Conservation (phyloP, 768 basidiomycete genomes). For the Mycena latifolia region DNA sequence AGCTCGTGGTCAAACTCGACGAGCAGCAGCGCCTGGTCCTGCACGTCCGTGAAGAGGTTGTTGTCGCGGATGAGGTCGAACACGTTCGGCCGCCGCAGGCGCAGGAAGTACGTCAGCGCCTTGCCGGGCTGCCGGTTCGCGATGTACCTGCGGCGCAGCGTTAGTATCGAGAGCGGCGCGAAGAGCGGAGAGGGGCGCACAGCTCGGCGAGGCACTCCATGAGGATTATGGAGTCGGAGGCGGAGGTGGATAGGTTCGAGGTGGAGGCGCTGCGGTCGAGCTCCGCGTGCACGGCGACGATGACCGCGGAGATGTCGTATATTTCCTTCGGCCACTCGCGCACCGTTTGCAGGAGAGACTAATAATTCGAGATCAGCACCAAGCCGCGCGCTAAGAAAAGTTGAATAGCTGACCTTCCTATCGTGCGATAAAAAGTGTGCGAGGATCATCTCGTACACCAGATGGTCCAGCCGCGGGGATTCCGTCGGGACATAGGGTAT, state of each 20-base stretch:
- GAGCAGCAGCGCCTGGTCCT: conserved; percentile 91
- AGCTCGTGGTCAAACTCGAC: conserved; percentile 96
- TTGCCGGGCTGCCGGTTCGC: conserved; percentile 94
- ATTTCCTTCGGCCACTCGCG: conserved; percentile 92
- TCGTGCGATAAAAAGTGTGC: conserved; percentile 88
- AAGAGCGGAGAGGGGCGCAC: conserved; percentile 56
- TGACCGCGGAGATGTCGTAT: conserved; percentile 89
- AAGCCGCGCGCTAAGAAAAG: neutral
- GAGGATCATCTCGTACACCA: conserved; percentile 97
- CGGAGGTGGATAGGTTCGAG: conserved; percentile 51
- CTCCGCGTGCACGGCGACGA: conserved; percentile 89
- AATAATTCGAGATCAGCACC: neutral
- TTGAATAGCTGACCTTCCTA: conserved; percentile 66
- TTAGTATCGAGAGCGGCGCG: neutral
- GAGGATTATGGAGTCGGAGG: conserved; percentile 70
- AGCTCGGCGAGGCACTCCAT: conserved; percentile 96
- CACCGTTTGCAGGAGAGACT: conserved; percentile 85
- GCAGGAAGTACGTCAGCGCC: conserved; percentile 91
- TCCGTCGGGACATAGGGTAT: conserved; percentile 92
- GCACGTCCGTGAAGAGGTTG: conserved; percentile 94
- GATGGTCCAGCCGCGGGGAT: conserved; percentile 80
- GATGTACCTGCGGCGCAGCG: conserved; percentile 72
- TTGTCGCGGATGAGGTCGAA: conserved; percentile 95
- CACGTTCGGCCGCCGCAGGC: conserved; percentile 88
- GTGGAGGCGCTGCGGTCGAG: conserved; percentile 73